These are phyloP conservation scores for Triticum urartu DNA, from an alignment of 176 grass and related monocot species.

Conservation along the genomic window DNA sequence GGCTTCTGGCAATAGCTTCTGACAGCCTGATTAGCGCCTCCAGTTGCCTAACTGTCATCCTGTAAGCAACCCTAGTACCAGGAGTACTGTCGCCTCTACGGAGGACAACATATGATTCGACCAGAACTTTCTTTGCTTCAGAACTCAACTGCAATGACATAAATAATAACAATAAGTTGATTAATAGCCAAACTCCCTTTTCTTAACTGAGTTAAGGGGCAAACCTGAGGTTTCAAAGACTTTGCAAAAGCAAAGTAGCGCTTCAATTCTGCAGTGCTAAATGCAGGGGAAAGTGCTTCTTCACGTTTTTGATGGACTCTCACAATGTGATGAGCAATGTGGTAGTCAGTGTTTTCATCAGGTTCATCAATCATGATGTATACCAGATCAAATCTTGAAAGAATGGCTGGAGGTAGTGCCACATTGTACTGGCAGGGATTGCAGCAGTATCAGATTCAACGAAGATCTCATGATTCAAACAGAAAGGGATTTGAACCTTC, in stretches of 20 bases:
- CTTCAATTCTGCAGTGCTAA: slow-evolving; percentile 88
- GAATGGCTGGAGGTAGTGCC: slow-evolving; percentile 88
- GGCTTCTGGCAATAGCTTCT: slow-evolving; percentile 91
- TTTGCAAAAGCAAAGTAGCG: slow-evolving; percentile 84
- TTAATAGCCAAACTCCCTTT: neutral
- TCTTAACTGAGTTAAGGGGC: neutral
- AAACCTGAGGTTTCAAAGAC: slow-evolving; percentile 90
- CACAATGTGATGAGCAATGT: slow-evolving; percentile 98
- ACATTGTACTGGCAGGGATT: slow-evolving; percentile 80
- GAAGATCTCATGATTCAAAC: slow-evolving; percentile 1
- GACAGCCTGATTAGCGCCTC: slow-evolving; percentile 96
- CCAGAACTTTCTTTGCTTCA: slow-evolving; percentile 84
- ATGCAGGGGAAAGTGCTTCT: slow-evolving; percentile 88
- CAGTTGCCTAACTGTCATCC: slow-evolving; percentile 97
- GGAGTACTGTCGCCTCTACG: slow-evolving; percentile 87
- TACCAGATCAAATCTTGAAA: slow-evolving; percentile 98
- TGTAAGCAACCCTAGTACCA: slow-evolving; percentile 93
- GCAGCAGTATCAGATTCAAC: slow-evolving; percentile 30
- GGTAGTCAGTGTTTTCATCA: slow-evolving; percentile 95
- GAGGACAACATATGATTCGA: slow-evolving; percentile 83
- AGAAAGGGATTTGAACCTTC: neutral
- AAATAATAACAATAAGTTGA: slow-evolving; percentile 33
- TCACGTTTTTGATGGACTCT: slow-evolving; percentile 96
- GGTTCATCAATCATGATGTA: slow-evolving; percentile 99
- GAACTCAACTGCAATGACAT: slow-evolving; percentile 66